phyloP scores from a whole-genome alignment of 495 filamentous ascomycete genomes.

The Lepidopterella palustris region DNA sequence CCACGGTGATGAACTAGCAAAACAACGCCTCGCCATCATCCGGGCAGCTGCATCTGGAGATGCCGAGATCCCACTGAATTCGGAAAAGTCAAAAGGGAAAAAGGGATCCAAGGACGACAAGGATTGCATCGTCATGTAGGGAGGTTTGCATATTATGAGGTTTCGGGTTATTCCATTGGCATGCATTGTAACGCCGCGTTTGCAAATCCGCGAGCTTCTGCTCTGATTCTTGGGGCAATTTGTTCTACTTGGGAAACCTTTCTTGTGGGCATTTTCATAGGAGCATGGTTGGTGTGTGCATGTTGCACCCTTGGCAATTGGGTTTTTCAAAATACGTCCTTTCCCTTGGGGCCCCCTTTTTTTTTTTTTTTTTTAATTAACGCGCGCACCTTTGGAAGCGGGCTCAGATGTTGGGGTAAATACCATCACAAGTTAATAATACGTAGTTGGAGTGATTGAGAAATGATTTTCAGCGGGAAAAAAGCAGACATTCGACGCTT shows the following conservation, averaged over 20 bases:
- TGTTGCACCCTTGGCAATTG: background rate
- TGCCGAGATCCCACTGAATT: constrained; percentile 16
- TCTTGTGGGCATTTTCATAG: background rate
- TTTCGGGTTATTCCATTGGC: no score
- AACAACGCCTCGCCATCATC: constrained; percentile 78
- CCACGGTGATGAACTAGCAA: constrained; percentile 82
- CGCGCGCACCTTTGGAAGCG: no score
- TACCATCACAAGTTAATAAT: no score
- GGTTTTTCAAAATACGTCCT: background rate
- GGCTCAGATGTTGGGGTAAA: no score
- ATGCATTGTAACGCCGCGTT: no score
- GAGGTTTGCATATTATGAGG: background rate
- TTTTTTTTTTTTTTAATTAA: no score
- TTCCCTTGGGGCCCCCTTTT: no score
- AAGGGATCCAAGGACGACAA: constrained; percentile 23
- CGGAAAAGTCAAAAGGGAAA: constrained; percentile 27
- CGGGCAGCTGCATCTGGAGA: constrained; percentile 75
- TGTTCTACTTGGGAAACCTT: no score
- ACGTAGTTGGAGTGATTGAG: no score
- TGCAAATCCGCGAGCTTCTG: background rate
- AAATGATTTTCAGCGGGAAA: background rate
- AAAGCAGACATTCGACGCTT: background rate
- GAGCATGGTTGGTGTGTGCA: background rate
- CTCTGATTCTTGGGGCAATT: background rate
- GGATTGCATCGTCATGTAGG: constrained; percentile 29